Conservation (phyloP, 2,329 filamentous ascomycete species). For the Claviceps purpurea region DNA sequence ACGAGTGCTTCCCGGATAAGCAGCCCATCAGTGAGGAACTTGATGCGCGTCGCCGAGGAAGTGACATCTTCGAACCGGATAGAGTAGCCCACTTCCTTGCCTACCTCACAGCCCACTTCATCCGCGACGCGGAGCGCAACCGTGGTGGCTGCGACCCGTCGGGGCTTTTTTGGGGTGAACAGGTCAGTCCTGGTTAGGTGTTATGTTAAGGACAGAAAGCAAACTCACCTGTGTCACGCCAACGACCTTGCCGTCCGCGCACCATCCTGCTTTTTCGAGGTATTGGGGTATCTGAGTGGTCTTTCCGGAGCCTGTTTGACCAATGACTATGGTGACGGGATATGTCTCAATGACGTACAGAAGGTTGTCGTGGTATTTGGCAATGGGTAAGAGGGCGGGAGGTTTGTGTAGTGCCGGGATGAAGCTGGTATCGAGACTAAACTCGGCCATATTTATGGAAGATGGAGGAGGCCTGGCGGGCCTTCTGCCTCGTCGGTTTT, state of each 20-base stretch:
- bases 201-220: not conserved
- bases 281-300: conserved; percentile 94
- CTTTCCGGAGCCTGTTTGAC: conserved; percentile 90
- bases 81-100: conserved; percentile 85
- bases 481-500: not conserved
- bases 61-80: conserved; percentile 89
- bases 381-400: conserved; percentile 69
- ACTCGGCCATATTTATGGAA: conserved; percentile 34
- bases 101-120: conserved; percentile 73
- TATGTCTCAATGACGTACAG: conserved; percentile 78
- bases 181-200: not conserved
- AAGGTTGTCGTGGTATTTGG: conserved; percentile 64
- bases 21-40: conserved; percentile 89
- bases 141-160: conserved; percentile 80
- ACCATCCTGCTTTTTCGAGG: conserved; percentile 81
- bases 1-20: conserved; percentile 85
- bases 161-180: conserved; percentile 42
- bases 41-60: conserved; percentile 72
- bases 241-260: conserved; percentile 66
- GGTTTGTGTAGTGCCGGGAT: conserved; percentile 84
- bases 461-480: not conserved
- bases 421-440: conserved; percentile 43
- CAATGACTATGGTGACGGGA: conserved; percentile 77
- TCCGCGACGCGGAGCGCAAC: conserved; percentile 82
- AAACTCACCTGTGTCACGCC: conserved; percentile 72